Base-by-base conservation (phyloP, 495 filamentous ascomycete species). In the Aspergillus baeticus region DNA sequence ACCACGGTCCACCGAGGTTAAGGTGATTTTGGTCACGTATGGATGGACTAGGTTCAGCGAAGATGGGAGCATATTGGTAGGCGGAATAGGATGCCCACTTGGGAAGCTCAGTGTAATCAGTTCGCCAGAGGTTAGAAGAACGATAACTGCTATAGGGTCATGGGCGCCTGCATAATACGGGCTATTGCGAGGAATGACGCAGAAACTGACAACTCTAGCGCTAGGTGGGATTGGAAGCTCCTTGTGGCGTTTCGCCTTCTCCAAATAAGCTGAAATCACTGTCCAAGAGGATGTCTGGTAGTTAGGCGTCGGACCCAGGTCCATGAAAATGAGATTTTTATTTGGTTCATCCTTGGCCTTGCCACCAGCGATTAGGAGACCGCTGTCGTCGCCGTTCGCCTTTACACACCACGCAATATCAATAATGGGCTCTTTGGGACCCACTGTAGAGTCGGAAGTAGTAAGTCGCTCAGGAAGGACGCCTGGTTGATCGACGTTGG, bases 201-300 rank as follows among this genome's bases (percentile, higher is more conserved):
- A 91, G 61, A 94, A 92, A 51, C 92, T 84, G n/a, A 84, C 74
- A 11, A 94, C 85, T 43, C 86, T 82, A 13, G 87, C 84, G n/a
- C 88, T 87, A 2, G 88, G 83, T 0, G 95, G 94, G 2, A 86
- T 90, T 7, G 87, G 81, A 10, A 98, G 75, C n/a, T 86, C 80
- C 41, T 83, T 74, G 46, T 85, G 79, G 14, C 80, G 70, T 63
- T 88, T 93, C 15, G 84, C 78, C 10, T 79, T 84, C 62, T 88
- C 84, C 58, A 96, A 87, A 70, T 96, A 88, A 14, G 83, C 81
- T 0, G 85, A 73, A 5, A 98, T 74, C 0, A 92, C 68, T 58
- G 96, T 87, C 87, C 91, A 95, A 6, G 89, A 87, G 13, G 90
- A 92, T 6, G 94, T 98, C 22, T 89, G 82, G 68, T 96, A 98